Conservation (phyloP, 2,329 filamentous ascomycete species). For the Clarireedia hainanense region DNA sequence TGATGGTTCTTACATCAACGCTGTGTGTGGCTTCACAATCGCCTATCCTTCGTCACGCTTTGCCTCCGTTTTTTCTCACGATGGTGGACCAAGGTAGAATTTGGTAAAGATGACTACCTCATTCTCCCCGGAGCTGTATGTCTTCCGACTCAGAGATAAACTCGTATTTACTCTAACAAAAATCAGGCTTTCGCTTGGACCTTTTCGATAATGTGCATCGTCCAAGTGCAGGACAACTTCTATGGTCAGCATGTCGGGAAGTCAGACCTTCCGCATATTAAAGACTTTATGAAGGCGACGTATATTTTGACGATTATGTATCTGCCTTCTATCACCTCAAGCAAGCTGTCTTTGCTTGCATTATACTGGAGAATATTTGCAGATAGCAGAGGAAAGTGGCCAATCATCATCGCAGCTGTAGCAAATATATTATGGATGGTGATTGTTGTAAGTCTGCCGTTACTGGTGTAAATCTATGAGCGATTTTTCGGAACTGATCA, state of each 20-base stretch:
- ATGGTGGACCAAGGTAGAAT: background rate
- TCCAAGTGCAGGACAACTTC: background rate
- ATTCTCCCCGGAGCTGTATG: constrained; percentile 1
- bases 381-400: background rate
- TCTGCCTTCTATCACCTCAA: background rate
- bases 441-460: background rate
- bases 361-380: constrained; percentile 2
- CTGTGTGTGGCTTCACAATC: background rate
- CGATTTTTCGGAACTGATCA: background rate
- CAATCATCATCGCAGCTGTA: background rate
- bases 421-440: background rate
- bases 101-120: background rate
- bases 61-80: background rate
- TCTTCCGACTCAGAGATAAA: background rate
- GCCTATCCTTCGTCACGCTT: background rate
- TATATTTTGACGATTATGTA: background rate
- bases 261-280: background rate
- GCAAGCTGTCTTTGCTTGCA: background rate
- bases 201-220: background rate
- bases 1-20: background rate
- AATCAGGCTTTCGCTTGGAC: background rate
- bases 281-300: background rate
- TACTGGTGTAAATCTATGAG: background rate
- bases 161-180: background rate
- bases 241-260: constrained; percentile 2